Conservation (phyloP, 768 basidiomycete species). For the Cyclocybe cylindracea region DNA sequence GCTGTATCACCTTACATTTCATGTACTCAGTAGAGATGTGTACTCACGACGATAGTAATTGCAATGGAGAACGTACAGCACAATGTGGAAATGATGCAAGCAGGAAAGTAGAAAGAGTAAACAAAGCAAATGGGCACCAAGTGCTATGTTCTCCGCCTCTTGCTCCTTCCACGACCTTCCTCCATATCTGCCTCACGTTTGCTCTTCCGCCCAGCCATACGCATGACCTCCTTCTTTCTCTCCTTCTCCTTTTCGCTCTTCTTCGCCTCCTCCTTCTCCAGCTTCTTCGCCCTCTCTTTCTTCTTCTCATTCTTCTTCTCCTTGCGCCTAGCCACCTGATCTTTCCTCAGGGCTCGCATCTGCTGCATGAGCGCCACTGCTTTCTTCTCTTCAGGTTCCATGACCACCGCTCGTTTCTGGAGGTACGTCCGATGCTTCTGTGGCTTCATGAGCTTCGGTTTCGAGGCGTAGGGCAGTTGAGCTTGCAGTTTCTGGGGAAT, state of each 20-base stretch:
- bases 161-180: conserved; percentile 53
- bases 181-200: conserved; percentile 65
- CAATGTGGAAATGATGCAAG: no score
- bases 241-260: conserved; percentile 73
- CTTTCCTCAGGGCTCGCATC: conserved; percentile 88
- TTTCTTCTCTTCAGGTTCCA: conserved; percentile 94
- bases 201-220: conserved; percentile 65
- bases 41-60: no score
- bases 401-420: conserved; percentile 91
- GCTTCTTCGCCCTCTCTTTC: conserved; percentile 66
- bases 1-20: no score
- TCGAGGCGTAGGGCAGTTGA: conserved; percentile 87
- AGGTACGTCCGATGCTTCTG: conserved; percentile 82
- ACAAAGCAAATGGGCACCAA: no score
- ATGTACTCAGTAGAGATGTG: no score
- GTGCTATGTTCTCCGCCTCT: conserved; percentile 50
- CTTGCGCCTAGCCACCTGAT: conserved; percentile 74
- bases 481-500: conserved; percentile 91
- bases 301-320: conserved; percentile 88
- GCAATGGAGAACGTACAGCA: no score
- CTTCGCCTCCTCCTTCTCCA: conserved; percentile 65
- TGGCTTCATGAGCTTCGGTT: conserved; percentile 80
- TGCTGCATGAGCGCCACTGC: conserved; percentile 92
- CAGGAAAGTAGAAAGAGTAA: no score
- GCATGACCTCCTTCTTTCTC: conserved; percentile 77